phyloP scores from a whole-genome alignment of 208 protist species.

The Trypanosoma brucei region DNA sequence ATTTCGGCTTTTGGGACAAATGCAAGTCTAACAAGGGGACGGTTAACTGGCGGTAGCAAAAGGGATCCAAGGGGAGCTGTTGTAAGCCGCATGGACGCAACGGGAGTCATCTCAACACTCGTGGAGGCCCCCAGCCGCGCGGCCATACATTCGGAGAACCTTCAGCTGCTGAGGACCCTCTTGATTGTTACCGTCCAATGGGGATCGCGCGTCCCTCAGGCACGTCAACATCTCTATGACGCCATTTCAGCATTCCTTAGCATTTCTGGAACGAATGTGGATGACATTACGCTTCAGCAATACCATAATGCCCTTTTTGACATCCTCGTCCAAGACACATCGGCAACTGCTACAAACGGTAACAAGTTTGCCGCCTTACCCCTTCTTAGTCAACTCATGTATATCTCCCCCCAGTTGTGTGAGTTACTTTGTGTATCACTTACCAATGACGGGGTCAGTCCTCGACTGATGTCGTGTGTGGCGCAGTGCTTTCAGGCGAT shows the following conservation, averaged over 20 bases:
- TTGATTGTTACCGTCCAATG: constrained; percentile 51
- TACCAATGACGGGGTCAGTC: constrained; percentile 27
- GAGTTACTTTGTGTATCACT: constrained; percentile 53
- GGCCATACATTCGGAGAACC: constrained; percentile 1
- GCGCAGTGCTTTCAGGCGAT: constrained; percentile 38
- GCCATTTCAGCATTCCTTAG: constrained; percentile 44
- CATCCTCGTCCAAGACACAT: constrained; percentile 54
- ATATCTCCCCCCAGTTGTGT: constrained; percentile 55
- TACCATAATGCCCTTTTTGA: constrained; percentile 53
- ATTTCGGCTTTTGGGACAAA: no score
- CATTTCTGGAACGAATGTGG: constrained; percentile 51
- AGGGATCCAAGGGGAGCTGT: constrained; percentile 16
- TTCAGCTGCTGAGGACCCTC: constrained; percentile 45
- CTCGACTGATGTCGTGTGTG: constrained; percentile 40
- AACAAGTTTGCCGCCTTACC: constrained; percentile 36
- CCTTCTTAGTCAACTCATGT: constrained; percentile 57
- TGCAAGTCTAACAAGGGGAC: background rate
- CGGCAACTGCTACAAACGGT: constrained; percentile 5
- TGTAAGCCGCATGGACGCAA: constrained; percentile 2
- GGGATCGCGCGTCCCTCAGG: constrained; percentile 37
- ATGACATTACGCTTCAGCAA: constrained; percentile 64
- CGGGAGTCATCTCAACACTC: background rate
- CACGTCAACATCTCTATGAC: constrained; percentile 56
- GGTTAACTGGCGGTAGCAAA: constrained; percentile 6
- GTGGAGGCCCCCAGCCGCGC: background rate